Conservation (phyloP, 441 rosid species). For the Pelargonium fulgidum region DNA sequence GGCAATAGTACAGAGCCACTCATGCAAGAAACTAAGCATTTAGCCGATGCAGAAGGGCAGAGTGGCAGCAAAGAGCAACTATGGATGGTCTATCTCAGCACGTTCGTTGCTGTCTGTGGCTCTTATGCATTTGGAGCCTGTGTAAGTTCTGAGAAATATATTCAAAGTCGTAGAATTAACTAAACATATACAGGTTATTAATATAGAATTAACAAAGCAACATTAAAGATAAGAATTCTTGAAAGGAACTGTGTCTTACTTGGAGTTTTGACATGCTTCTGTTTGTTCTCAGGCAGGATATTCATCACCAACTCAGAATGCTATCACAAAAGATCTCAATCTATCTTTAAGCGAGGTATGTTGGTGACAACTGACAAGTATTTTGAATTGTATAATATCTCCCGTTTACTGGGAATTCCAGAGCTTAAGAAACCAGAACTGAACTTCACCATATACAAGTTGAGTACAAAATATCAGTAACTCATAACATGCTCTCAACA, state of each 20-base stretch:
- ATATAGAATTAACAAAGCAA: neutral
- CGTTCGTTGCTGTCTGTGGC: conserved; percentile 78
- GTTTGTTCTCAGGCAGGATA: conserved; percentile 69
- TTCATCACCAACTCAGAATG: conserved; percentile 79
- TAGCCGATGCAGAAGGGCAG: conserved; percentile 18
- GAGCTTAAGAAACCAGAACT: neutral
- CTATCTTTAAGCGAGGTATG: conserved; percentile 64
- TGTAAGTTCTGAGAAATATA: conserved; percentile 36
- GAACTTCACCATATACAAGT: neutral
- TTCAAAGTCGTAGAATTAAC: neutral
- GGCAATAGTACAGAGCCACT: conserved; percentile 29
- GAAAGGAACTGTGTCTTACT: neutral
- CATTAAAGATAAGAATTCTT: neutral
- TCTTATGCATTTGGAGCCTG: conserved; percentile 84
- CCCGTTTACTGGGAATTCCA: neutral
- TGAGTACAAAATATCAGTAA: neutral
- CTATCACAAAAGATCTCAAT: conserved; percentile 58
- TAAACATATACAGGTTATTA: too few species aligned
- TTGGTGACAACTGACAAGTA: neutral
- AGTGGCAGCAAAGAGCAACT: conserved; percentile 32
- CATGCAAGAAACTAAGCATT: conserved; percentile 21
- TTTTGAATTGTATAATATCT: neutral
- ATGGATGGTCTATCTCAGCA: conserved; percentile 77
- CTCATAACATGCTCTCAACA: neutral
- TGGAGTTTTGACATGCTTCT: neutral